Percentiles rank a stretch among this genome's conserved stretches.
Evolutionary conservation across 106 monocot genomes (phyloP).

Genomic region (Apostasia ramifera): DNA sequence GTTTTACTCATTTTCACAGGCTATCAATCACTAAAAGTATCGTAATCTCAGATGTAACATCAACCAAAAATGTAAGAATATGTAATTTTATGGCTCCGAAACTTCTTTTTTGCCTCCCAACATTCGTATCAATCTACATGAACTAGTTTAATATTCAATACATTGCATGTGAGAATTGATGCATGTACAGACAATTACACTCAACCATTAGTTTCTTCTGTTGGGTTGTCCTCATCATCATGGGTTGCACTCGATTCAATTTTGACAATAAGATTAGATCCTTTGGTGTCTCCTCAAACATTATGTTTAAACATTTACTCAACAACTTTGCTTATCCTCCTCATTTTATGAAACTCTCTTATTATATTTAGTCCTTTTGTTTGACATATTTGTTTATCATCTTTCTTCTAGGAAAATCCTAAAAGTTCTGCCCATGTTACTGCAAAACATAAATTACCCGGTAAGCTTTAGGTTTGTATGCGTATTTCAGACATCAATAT

Average conservation of each 20-base stretch:
- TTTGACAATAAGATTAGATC: too few relatives aligned
- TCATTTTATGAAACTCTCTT: too few relatives aligned
- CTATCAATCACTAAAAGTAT: conserved; percentile 16
- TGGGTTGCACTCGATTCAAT: background rate
- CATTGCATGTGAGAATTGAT: background rate
- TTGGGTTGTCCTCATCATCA: too few relatives aligned
- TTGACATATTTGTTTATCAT: background rate
- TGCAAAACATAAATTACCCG: conserved; percentile 7
- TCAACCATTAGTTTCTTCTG: background rate
- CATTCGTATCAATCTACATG: background rate
- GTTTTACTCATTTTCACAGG: conserved; percentile 15
- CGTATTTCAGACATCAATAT: background rate
- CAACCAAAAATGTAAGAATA: conserved; percentile 14
- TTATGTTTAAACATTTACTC: too few relatives aligned
- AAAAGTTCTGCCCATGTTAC: conserved; percentile 6
- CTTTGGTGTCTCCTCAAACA: too few relatives aligned
- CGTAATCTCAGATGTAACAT: conserved; percentile 14
- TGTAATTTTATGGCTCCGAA: background rate
- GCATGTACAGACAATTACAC: background rate
- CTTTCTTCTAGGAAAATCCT: conserved; percentile 10
- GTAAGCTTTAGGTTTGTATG: conserved; percentile 1
- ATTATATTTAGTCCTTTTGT: too few relatives aligned
- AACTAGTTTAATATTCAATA: background rate
- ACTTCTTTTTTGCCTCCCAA: background rate
- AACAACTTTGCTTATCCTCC: too few relatives aligned